Evolutionary conservation across 2,329 filamentous ascomycete species (phyloP), one percentile per base, ranked within the genome.

Genomic region (Iodosphaeria phyllophila): DNA sequence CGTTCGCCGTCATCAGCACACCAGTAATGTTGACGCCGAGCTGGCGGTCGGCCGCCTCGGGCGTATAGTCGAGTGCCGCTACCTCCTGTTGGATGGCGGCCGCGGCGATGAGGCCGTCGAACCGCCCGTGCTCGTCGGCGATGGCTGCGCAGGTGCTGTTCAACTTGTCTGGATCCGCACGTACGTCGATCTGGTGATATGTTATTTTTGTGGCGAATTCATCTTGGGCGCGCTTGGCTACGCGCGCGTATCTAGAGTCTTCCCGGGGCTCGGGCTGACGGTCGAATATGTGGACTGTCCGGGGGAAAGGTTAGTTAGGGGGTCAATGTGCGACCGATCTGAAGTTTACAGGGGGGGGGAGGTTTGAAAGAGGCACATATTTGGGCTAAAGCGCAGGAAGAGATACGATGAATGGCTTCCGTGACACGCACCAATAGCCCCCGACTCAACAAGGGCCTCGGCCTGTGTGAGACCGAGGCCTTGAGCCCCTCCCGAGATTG

Each of bases 1-100:
- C 80, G 56, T 86, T 79, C 14, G 82, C 80, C 33, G 80, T 91
- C 64, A 84, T 69, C 52, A 82, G 79, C 15, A 64, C 71, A 8
- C 83, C 84, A n/a, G 72, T 89, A 37, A 92, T 61, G 50, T 93
- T 91, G 41, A 86, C 74, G 39, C 76, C 66, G 48, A 92, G 62
- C 58, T 92, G 79, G 48, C 71, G 65, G 44, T 83, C 70, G 44
- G 70, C 69, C 43, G 80, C 76, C 42, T 74, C 60, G 13, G 76
- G 68, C 13, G 67, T 64, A 43, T 92, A 91, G 24, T 92, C 80
- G 27, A 92, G 56, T 2, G 84, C 82, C 0, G 78, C 52, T 0
- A 71, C 82, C 51, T 91, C 80, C 48, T 91, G 76, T 51, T 92
- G 79, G 38, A 82, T 77, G 5, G 67, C 68, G 0, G 68, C 67